These are phyloP conservation scores for Clonostachys sp. DNA, from an alignment of 2,329 filamentous ascomycete species.

Conservation along the genomic window DNA sequence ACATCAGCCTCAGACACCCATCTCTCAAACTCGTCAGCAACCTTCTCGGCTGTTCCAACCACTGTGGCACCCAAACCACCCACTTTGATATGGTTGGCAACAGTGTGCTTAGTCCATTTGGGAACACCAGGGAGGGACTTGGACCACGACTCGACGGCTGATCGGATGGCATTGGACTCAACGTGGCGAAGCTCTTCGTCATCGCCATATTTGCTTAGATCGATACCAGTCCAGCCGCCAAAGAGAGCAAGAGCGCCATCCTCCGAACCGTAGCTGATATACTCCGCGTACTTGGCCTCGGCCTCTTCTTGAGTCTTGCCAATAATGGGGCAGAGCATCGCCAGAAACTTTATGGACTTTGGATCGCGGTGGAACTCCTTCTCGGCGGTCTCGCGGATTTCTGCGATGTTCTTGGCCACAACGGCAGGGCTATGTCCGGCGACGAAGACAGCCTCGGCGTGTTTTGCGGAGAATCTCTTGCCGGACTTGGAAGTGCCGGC, in stretches of 20 bases:
- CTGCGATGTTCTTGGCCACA: slow-evolving; percentile 19
- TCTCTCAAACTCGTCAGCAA: slow-evolving; percentile 8
- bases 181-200: slow-evolving; percentile 38
- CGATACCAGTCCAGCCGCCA: slow-evolving; percentile 39
- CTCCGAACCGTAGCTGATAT: slow-evolving; percentile 32
- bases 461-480: slow-evolving; percentile 29
- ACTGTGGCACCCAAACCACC: slow-evolving; percentile 24
- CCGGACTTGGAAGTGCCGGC: slow-evolving; percentile 39
- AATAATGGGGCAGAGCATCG: slow-evolving; percentile 34
- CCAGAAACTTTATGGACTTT: slow-evolving; percentile 32
- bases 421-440: slow-evolving; percentile 34
- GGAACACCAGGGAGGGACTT: slow-evolving; percentile 5
- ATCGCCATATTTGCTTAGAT: slow-evolving; percentile 31
- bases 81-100: slow-evolving; percentile 48
- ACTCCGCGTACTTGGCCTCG: slow-evolving; percentile 30
- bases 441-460: slow-evolving; percentile 31
- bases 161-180: slow-evolving; percentile 29
- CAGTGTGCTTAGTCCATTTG: slow-evolving; percentile 51
- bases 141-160: slow-evolving; percentile 7
- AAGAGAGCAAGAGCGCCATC: slow-evolving; percentile 39
- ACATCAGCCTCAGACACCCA: slow-evolving; percentile 48
- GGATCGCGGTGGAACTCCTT: slow-evolving; percentile 27
- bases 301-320: slow-evolving; percentile 37
- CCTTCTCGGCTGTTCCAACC: slow-evolving; percentile 7
- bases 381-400: neutral